These are phyloP conservation scores for Porodaedalea pini DNA, from an alignment of 1,284 basidiomycete genomes.

Conservation along the genomic window DNA sequence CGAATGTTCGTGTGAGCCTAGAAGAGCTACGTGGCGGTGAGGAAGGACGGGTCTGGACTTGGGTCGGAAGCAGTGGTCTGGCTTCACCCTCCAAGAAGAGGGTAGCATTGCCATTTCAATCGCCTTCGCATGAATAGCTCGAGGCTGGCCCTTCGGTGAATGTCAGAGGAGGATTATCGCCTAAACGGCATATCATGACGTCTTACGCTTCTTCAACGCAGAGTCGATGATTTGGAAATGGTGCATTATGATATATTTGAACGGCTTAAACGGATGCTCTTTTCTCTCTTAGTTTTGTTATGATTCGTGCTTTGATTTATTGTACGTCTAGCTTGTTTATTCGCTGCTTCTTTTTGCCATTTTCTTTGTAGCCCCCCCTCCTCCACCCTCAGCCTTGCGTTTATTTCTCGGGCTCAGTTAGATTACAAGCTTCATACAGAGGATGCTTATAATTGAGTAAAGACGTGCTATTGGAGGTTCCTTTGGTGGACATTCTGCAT, in stretches of 20 bases:
- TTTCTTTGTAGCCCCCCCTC: neutral
- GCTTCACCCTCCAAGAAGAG: constrained; percentile 20
- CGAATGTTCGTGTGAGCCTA: constrained; percentile 87
- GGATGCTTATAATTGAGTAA: no score
- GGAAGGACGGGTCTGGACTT: constrained; percentile 80
- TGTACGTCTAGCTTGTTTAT: neutral
- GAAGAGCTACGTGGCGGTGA: constrained; percentile 89
- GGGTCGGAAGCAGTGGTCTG: constrained; percentile 59
- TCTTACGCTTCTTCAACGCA: neutral
- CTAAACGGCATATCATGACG: neutral
- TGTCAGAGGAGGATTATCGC: neutral
- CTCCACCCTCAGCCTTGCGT: neutral
- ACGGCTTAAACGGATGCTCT: neutral
- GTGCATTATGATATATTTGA: neutral
- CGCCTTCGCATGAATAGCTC: constrained; percentile 8
- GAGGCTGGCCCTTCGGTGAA: neutral
- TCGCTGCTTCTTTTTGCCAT: neutral
- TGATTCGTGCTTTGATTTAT: neutral
- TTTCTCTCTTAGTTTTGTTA: neutral
- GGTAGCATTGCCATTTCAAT: constrained; percentile 9
- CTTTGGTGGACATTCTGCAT: neutral
- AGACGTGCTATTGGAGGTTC: neutral
- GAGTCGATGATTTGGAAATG: neutral
- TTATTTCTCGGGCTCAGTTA: neutral
- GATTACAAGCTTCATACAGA: no score